phyloP scores from a whole-genome alignment of 352 stramenopile species.

The Phytophthora boehmeriae region DNA sequence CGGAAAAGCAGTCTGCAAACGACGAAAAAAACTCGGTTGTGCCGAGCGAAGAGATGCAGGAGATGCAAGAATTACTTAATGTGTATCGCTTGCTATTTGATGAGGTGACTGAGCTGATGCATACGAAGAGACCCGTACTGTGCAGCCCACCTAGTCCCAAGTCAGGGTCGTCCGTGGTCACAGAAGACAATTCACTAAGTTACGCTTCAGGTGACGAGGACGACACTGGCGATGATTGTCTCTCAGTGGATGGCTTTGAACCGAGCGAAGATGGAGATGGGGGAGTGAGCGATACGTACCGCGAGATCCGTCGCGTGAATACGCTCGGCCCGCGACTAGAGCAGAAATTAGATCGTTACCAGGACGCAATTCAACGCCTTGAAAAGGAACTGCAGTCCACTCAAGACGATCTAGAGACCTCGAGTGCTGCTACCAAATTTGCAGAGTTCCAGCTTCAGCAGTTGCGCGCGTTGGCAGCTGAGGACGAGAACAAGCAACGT shows the following conservation, averaged over 20 bases:
- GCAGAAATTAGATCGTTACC: conserved; percentile 70
- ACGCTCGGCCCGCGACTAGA: conserved; percentile 64
- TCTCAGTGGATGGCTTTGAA: conserved; percentile 41
- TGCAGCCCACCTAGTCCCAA: conserved; percentile 52
- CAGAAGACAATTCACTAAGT: conserved; percentile 68
- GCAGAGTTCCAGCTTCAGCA: conserved; percentile 83
- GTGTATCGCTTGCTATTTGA: conserved; percentile 73
- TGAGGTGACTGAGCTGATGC: conserved; percentile 58
- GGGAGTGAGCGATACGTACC: conserved; percentile 38
- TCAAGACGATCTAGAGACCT: conserved; percentile 83
- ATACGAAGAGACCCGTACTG: conserved; percentile 56
- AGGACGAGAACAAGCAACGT: conserved; percentile 53
- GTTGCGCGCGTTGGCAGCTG: conserved; percentile 54
- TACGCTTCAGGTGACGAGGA: conserved; percentile 66
- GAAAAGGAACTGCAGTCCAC: conserved; percentile 65
- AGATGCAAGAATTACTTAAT: conserved; percentile 66
- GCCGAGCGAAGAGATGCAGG: conserved; percentile 46
- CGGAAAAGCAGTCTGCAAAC: conserved; percentile 22
- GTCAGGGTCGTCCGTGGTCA: conserved; percentile 70
- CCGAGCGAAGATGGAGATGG: conserved; percentile 37
- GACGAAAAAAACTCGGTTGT: conserved; percentile 28
- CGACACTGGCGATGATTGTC: conserved; percentile 36
- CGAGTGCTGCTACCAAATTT: conserved; percentile 77
- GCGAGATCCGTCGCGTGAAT: conserved; percentile 71
- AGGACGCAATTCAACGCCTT: conserved; percentile 73